Conservation (phyloP, 345 rosid genomes). For the Dimocarpus longan region DNA sequence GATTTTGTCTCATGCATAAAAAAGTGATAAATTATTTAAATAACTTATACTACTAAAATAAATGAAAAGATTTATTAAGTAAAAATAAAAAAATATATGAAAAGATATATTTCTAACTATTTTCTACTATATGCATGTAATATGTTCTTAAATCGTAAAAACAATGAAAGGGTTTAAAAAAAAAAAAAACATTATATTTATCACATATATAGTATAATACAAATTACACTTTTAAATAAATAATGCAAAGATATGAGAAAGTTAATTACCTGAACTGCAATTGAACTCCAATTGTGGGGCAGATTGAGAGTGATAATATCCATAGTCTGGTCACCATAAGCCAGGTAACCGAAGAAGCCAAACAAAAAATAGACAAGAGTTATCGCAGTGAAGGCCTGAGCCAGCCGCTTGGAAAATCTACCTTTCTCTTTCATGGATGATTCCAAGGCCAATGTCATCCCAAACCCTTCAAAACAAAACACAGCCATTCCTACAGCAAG, state of each 20-base stretch:
- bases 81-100: too few species aligned
- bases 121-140: too few species aligned
- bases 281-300: constrained; percentile 73
- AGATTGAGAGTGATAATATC: constrained; percentile 85
- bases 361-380: constrained; percentile 65
- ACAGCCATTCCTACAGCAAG: constrained; percentile 94
- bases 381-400: constrained; percentile 63
- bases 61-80: too few species aligned
- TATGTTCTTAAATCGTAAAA: too few species aligned
- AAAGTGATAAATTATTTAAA: too few species aligned
- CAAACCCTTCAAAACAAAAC: constrained; percentile 93
- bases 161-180: too few species aligned
- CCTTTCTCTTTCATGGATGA: constrained; percentile 74
- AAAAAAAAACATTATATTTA: too few species aligned
- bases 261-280: constrained; percentile 66
- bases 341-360: constrained; percentile 87
- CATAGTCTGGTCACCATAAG: constrained; percentile 77
- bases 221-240: too few species aligned
- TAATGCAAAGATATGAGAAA: not conserved
- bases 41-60: too few species aligned
- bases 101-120: too few species aligned
- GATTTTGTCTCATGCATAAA: too few species aligned
- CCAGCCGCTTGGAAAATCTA: constrained; percentile 60
- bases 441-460: constrained; percentile 87
- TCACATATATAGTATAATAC: too few species aligned